phyloP scores from a whole-genome alignment of 768 basidiomycete genomes.

The Lactarius vividus region DNA sequence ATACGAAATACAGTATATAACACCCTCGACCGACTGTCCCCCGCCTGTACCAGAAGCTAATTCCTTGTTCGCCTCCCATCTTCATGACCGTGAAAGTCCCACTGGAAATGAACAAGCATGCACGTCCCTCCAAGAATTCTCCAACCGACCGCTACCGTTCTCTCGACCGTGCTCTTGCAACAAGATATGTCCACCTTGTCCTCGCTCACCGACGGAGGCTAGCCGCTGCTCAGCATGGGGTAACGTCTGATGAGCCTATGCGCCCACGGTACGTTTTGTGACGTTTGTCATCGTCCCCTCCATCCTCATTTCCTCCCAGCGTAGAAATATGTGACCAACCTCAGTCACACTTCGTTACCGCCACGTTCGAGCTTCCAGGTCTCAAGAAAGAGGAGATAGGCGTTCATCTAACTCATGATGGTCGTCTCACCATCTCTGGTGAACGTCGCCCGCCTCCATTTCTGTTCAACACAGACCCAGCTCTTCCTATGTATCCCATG shows the following conservation, averaged over 20 bases:
- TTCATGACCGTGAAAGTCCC: slow-evolving; percentile 24
- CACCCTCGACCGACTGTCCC: background rate
- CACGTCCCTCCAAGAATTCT: slow-evolving; percentile 3
- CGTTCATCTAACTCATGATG: slow-evolving; percentile 46
- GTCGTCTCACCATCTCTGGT: slow-evolving; percentile 48
- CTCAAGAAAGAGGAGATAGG: slow-evolving; percentile 47
- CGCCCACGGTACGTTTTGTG: slow-evolving; percentile 25
- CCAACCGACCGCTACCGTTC: slow-evolving; percentile 14
- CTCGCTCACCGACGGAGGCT: slow-evolving; percentile 25
- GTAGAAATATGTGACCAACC: slow-evolving; percentile 49
- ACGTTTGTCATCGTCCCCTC: background rate
- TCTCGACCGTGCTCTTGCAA: slow-evolving; percentile 26
- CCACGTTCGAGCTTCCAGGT: slow-evolving; percentile 56
- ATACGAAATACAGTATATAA: slow-evolving; percentile 18
- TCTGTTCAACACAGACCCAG: slow-evolving; percentile 14
- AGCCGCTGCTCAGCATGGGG: slow-evolving; percentile 10
- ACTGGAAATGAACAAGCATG: slow-evolving; percentile 11
- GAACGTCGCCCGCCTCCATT: slow-evolving; percentile 36
- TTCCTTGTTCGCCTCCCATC: background rate
- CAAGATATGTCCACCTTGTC: slow-evolving; percentile 23
- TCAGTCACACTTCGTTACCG: slow-evolving; percentile 44
- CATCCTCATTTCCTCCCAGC: slow-evolving; percentile 28
- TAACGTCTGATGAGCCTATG: slow-evolving; percentile 7
- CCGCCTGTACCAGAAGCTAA: background rate
- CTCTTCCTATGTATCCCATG: slow-evolving; percentile 18